Percentiles rank a stretch among this genome's conserved stretches.
phyloP scores from a whole-genome alignment of 257 asterid genomes.

The Echites panduratus region DNA sequence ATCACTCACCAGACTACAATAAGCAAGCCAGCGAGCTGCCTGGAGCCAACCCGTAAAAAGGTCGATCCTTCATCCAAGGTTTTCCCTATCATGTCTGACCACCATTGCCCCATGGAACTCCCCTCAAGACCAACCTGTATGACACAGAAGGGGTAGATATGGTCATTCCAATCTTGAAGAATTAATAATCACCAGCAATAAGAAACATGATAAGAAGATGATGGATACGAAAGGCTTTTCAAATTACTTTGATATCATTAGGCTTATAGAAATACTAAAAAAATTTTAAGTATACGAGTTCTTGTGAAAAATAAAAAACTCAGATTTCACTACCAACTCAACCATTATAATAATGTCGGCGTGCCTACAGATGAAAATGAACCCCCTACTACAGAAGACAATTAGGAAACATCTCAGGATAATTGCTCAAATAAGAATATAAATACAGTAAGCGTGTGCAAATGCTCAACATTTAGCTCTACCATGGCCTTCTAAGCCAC shows the following conservation, averaged over 20 bases:
- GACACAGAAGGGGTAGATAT: constrained; percentile 12
- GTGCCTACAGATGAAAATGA: not conserved
- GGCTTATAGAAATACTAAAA: not conserved
- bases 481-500: not conserved
- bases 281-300: not conserved
- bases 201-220: not conserved
- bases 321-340: not conserved
- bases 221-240: not conserved
- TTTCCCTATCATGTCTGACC: constrained; percentile 91
- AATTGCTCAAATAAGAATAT: not conserved
- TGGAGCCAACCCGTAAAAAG: constrained; percentile 81
- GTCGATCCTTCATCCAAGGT: constrained; percentile 89
- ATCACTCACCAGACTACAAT: constrained; percentile 70
- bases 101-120: constrained; percentile 96
- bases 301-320: not conserved
- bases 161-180: not conserved
- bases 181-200: not conserved
- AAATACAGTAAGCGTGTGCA: not conserved
- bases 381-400: not conserved
- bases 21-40: constrained; percentile 96
- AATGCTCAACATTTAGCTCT: not conserved
- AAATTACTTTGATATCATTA: not conserved
- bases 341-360: not conserved
- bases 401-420: not conserved
- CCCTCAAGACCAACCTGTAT: constrained; percentile 98